Evolutionary conservation across 768 basidiomycete genomes (phyloP), one percentile per base, ranked within the genome.

Genomic region (Amanita exitialis): DNA sequence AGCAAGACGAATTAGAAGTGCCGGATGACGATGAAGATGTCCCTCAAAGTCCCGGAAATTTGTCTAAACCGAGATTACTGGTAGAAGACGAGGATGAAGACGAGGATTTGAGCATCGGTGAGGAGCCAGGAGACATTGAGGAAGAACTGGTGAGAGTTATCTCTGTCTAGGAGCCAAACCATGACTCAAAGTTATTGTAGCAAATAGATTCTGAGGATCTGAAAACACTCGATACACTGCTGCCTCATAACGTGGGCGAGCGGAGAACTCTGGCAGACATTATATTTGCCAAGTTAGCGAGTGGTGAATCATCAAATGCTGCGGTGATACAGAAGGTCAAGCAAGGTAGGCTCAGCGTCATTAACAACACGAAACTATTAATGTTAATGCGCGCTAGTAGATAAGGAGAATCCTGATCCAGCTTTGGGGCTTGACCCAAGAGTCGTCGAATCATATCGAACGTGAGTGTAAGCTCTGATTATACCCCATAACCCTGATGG

Each of bases 281-380:
- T n/a, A 99, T 98, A 53, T 90, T 99, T 62, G 78, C 88, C 21
- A 97, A 97, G 69, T 74, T 99, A 20, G 86, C 94, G 53, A 77
- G 74, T 51, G 75, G 71, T 10, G 80, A 83, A 55, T 64, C 74
- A 3, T 70, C 71, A 41, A 71, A 76, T 35, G 64, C 79, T 6
- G 74, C 77, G 8, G 69, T 76, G 25, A 80, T 82, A 49, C 76
- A 77, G 62, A 80, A 80, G 58, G 75, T 79, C 6, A 72, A 75
- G 23, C 80, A 77, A 74, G 79, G 82, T 80, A 50, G 23, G 25
- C n/a, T 38, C 8, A n/a, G 15, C n/a, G 7, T 36, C 35, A 25
- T 6, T 25, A 10, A 27, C 34, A 38, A 4, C 16, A 13, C 4
- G 25, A 27, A 15, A 21, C 39, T 32, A 21, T 18, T 35, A 12